These are phyloP conservation scores for Macrolepiota fuliginosa DNA, from an alignment of 768 basidiomycete species.

Conservation along the genomic window DNA sequence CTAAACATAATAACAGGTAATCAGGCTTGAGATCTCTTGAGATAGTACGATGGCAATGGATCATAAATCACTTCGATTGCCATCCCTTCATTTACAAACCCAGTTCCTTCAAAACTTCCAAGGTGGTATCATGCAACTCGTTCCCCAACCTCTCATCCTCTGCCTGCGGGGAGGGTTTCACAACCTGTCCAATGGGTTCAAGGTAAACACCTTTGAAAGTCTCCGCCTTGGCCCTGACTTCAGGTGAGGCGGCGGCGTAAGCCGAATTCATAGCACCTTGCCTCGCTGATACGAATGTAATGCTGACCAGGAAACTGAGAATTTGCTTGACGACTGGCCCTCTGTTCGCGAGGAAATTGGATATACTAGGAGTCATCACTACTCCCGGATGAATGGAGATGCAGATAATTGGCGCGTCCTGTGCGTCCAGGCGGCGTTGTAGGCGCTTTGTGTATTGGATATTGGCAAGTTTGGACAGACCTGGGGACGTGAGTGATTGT, in stretches of 20 bases:
- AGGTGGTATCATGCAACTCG: constrained; percentile 39
- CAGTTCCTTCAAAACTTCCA: constrained; percentile 27
- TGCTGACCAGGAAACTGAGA: constrained; percentile 8
- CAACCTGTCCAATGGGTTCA: constrained; percentile 30
- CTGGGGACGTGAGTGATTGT: constrained; percentile 24
- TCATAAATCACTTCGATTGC: background rate
- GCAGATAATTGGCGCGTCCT: constrained; percentile 31
- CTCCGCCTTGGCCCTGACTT: constrained; percentile 27
- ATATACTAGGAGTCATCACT: constrained; percentile 27
- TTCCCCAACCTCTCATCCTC: constrained; percentile 29
- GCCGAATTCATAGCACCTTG: constrained; percentile 34
- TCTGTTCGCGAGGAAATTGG: constrained; percentile 12
- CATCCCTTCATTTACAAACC: constrained; percentile 11
- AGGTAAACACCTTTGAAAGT: constrained; percentile 37
- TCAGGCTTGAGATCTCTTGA: no score
- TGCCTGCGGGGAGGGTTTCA: constrained; percentile 25
- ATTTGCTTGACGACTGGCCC: constrained; percentile 12
- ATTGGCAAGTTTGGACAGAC: constrained; percentile 46
- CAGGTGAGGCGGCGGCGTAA: constrained; percentile 37
- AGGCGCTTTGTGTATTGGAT: constrained; percentile 49
- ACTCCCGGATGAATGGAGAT: constrained; percentile 42
- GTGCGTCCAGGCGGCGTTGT: constrained; percentile 41
- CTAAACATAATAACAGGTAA: no score
- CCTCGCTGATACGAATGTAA: constrained; percentile 19
- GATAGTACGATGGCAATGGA: no score